Base-by-base conservation (phyloP, 192 early-diverging fungal species). In the Podila minutissima region DNA sequence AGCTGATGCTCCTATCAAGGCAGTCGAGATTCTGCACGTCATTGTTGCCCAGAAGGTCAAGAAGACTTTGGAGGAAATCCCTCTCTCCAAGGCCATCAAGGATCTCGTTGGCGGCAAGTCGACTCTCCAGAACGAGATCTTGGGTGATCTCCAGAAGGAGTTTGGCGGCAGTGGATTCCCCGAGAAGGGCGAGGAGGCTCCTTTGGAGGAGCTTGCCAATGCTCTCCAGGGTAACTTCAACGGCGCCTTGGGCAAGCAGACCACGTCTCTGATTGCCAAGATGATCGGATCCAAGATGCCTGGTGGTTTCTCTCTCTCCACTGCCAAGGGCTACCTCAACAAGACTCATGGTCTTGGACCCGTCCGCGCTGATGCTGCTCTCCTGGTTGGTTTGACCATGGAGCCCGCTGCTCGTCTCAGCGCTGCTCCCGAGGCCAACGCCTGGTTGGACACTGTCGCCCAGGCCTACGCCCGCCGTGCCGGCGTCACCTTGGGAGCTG, bases 51-150 rank as follows among this genome's bases (percentile, higher is more conserved):
- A 97, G 82, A 97, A 97, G 86, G 87, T 97, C 59, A 96, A 95
- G 88, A 95, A 95, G 78, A 76, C 92, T 10, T 79, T 96, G 5
- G 82, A 83, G 35, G 94, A 96, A 37, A 82, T 98, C 37, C 84
- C 92, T 19, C 83, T 90, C 37, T 69, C 82, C 73, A 97, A 95
- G 89, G 91, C 88, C 73, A 96, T 92, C 89, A 97, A 96, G 87
- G 96, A 98, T 63, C 90, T 98, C 58, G 96, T 97, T 55, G 96
- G 94, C 37, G 97, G 97, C 74, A 98, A 98, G 83, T 95, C 94
- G 15, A 98, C 97, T 29, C 88, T 98, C 91, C 95, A 98, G 79
- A 98, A 98, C 87, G 97, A 98, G 76, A 95, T 98, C 49, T 86
- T 97, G 66, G 97, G 97, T 82, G 97, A 98, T 79, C 82, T 98